Conservation (phyloP, 345 rosid genomes). For the Pistacia integerrima region DNA sequence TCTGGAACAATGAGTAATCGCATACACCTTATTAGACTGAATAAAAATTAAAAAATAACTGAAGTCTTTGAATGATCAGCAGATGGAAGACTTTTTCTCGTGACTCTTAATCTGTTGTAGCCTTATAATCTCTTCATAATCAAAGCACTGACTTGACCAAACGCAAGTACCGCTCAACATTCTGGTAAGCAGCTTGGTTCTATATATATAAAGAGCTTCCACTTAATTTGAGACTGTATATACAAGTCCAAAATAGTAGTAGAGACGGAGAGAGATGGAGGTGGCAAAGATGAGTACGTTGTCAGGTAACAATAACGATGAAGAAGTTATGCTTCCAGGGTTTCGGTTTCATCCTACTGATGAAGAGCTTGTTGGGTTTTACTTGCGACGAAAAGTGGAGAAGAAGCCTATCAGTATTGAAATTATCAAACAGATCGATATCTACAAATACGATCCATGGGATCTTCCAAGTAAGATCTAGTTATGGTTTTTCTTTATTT, state of each 20-base stretch:
- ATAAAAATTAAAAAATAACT: background rate
- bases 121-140: background rate
- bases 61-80: slow-evolving; percentile 9
- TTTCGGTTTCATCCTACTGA: slow-evolving; percentile 54
- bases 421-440: slow-evolving; percentile 47
- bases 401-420: slow-evolving; percentile 33
- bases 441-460: slow-evolving; percentile 54
- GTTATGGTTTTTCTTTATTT: too few species aligned
- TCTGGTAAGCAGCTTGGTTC: background rate
- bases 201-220: slow-evolving; percentile 4
- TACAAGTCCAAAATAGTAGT: background rate
- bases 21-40: too few species aligned
- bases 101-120: background rate
- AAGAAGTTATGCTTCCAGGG: slow-evolving; percentile 41
- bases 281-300: background rate
- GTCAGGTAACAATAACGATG: background rate
- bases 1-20: too few species aligned
- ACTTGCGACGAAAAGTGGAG: slow-evolving; percentile 43
- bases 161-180: background rate
- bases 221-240: background rate
- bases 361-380: slow-evolving; percentile 51
- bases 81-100: slow-evolving; percentile 16
- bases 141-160: slow-evolving; percentile 15
- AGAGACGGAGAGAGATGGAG: slow-evolving; percentile 5
- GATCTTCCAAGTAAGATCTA: slow-evolving; percentile 50